Base-by-base conservation (phyloP, 148 eudicot genomes). In the Rhododendron ovatum region DNA sequence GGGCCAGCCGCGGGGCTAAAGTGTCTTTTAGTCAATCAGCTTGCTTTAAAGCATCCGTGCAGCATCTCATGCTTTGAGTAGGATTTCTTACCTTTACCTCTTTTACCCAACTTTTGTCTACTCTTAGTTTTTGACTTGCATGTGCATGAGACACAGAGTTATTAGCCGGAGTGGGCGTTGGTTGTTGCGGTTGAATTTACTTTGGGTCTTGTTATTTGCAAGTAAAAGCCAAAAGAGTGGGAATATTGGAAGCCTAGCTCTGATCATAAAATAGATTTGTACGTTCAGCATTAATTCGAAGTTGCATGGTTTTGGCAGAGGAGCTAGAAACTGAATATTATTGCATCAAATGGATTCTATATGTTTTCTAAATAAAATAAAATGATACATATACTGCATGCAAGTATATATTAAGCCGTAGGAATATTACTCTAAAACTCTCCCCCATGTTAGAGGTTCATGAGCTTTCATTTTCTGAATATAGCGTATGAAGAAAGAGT, bases 21-120 rank as follows among this genome's bases (percentile, higher is more conserved):
- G 7, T 80, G 84, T 86, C 81, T 33, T 39, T 7, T 71, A 30
- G 69, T 73, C 77, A 82, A 86, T 82, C 81, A 41, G 35, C 5
- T 39, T 26, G 69, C 88, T 59, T 83, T 43, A 48, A 61, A 78
- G 61, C 85, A 61, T 81, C 79, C 57, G 22, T 81, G 81, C 63
- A 86, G 81, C 87, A 86, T 82, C 88, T 86, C 48, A 86, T 75
- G 74, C 88, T 59, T 39, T 82, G 76, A 75, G 63, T 51, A 74
- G 85, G 20, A 74, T 26, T 71, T 86, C 77, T 86, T 18, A 74
- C 88, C 69, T 82, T 82, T 86, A 37, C 73, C 71, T 73, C 80
- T 55, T 67, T 77, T 74, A 39, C 63, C 48, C 85, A 5, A 86
- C 78, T 77, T 87, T 83, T 87, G 71, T 55, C 82, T 30, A n/a